Evolutionary conservation across 495 filamentous ascomycete genomes (phyloP), one percentile per base, ranked within the genome.

Genomic region (Penicillium desertorum): DNA sequence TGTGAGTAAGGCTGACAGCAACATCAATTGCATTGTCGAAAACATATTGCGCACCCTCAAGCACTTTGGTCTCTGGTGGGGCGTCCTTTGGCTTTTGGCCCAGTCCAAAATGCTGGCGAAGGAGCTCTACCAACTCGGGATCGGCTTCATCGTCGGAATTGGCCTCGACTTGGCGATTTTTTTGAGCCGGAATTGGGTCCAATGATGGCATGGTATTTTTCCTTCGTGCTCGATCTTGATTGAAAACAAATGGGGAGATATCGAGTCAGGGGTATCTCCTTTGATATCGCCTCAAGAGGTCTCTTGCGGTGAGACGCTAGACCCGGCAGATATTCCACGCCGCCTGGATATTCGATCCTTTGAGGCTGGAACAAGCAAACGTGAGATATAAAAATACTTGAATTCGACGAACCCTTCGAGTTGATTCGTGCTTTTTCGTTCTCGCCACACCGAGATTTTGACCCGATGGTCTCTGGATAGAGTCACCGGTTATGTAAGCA

Each of bases 11-110:
- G 71, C 91, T 87, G 22, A 97, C 67, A 11, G 90, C 90, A 27
- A 98, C 90, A 68, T 98, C 94, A 74, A 95, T 92, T 60, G 90
- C 81, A 74, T 98, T 93, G 75, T 96, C 86, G 75, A 89, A 96
- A 60, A 98, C 83, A 74, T 86, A 90, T 72, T 93, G 84, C 30
- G 94, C 92, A 54, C 81, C 80, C 59, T 90, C 80, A 2, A 99
- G 81, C 29, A 98, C 92, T 29, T 86, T 86, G 0, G 90, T 96
- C 56, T 92, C 85, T 30, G 77, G 69, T 1, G 72, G 62, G 39
- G 81, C 69, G n/a, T 67, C 79, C n/a, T 83, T 77, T 4, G 78
- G 67, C 52, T 73, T 69, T 20, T 74, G 74, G 49, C 83, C 80
- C 36, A 86, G 68, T 14, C 83, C 83, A 48, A 96, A 81, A 54